A percentile compares a stretch with the other conserved stretches of the same genome.
phyloP scores from a whole-genome alignment of 352 stramenopile species.

The Blastocystis sp. region DNA sequence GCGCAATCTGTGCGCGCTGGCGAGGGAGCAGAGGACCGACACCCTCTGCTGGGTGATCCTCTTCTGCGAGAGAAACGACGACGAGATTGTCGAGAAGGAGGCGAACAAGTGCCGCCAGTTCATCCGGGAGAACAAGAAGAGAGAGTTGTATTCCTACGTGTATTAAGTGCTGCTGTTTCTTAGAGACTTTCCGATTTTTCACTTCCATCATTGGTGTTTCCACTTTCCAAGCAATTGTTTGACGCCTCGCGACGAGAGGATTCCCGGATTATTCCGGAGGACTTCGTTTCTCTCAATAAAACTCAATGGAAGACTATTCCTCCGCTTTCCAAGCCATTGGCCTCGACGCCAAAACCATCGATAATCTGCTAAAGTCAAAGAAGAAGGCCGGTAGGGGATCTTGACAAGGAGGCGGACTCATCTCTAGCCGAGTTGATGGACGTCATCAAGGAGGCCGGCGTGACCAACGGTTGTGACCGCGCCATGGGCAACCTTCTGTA shows the following conservation, averaged over 20 bases:
- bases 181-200: not conserved
- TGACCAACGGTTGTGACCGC: slow-evolving; percentile 45
- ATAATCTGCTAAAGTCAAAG: slow-evolving; percentile 62
- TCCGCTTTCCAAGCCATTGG: slow-evolving; percentile 59
- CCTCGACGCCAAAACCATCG: slow-evolving; percentile 60
- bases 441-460: slow-evolving; percentile 58
- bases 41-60: not conserved
- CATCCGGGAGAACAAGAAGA: slow-evolving; percentile 6
- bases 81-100: not conserved
- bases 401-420: not conserved
- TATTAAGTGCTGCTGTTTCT: slow-evolving; percentile 8
- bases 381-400: slow-evolving; percentile 66
- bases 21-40: not conserved
- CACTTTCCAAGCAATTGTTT: not conserved
- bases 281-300: not conserved
- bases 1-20: not conserved
- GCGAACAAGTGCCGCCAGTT: not conserved
- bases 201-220: not conserved
- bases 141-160: slow-evolving; percentile 6
- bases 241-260: not conserved
- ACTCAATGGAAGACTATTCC: slow-evolving; percentile 40
- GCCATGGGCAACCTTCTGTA: slow-evolving; percentile 63
- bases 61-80: not conserved
- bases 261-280: slow-evolving; percentile 43
- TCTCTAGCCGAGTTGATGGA: slow-evolving; percentile 51